A percentile compares a stretch with the other conserved stretches of the same genome.
These are phyloP conservation scores for Lactarius deliciosus DNA, from an alignment of 768 basidiomycete species.

Conservation along the genomic window DNA sequence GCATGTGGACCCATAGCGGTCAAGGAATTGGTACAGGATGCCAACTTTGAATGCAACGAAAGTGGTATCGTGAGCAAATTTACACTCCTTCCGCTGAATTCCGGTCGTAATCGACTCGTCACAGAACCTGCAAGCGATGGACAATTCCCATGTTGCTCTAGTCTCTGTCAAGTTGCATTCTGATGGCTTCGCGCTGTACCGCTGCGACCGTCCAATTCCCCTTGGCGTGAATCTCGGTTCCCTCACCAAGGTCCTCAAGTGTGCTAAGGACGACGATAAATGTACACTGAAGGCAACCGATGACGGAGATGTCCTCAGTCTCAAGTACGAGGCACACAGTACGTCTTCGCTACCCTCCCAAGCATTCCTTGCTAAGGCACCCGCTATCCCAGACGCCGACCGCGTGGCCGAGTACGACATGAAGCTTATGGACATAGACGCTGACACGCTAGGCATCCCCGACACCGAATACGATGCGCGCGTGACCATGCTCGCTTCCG, in stretches of 20 bases:
- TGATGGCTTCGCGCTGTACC: slow-evolving; percentile 79
- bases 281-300: slow-evolving; percentile 90
- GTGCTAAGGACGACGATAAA: slow-evolving; percentile 93
- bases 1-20: slow-evolving; percentile 56
- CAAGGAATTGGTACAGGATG: slow-evolving; percentile 97
- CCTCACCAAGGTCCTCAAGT: slow-evolving; percentile 93
- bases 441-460: slow-evolving; percentile 92
- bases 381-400: slow-evolving; percentile 63
- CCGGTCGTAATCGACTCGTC: neutral
- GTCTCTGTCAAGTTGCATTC: slow-evolving; percentile 82
- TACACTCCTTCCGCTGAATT: neutral
- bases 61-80: slow-evolving; percentile 73
- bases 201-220: slow-evolving; percentile 94
- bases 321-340: slow-evolving; percentile 92
- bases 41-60: slow-evolving; percentile 96
- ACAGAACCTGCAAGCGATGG: slow-evolving; percentile 94
- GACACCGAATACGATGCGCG: slow-evolving; percentile 97
- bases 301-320: slow-evolving; percentile 82
- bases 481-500: slow-evolving; percentile 79
- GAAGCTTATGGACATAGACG: slow-evolving; percentile 99
- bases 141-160: slow-evolving; percentile 98
- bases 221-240: slow-evolving; percentile 85
- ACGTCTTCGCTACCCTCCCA: slow-evolving; percentile 34
- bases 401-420: slow-evolving; percentile 97
- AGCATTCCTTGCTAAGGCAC: neutral